These are phyloP conservation scores for Salix viminalis DNA, from an alignment of 345 rosid species.

Conservation along the genomic window DNA sequence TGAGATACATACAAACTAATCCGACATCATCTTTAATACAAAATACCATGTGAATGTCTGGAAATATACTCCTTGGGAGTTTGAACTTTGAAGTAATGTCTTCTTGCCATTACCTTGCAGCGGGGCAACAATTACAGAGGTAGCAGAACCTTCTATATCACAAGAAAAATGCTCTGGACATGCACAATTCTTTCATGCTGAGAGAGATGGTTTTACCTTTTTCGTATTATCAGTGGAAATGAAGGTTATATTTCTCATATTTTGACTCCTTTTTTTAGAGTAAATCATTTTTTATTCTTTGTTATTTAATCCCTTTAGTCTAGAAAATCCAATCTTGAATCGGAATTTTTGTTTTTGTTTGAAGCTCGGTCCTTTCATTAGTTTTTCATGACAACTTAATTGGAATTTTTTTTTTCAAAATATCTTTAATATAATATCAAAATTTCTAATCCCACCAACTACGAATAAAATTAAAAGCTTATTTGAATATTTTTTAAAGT, in stretches of 20 bases:
- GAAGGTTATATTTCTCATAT: neutral
- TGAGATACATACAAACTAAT: accelerated
- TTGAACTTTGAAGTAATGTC: neutral
- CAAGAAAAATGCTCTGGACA: neutral
- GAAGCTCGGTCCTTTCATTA: too few relatives aligned
- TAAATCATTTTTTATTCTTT: too few relatives aligned
- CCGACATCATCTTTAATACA: accelerated
- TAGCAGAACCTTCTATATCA: constrained; percentile 9
- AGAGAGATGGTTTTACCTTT: neutral
- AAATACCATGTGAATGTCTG: too few relatives aligned
- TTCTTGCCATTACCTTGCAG: neutral
- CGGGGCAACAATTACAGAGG: neutral
- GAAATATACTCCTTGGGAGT: neutral
- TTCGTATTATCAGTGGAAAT: neutral
- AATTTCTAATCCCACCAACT: neutral
- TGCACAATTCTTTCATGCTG: neutral
- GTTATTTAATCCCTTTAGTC: too few relatives aligned
- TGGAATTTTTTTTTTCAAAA: too few relatives aligned
- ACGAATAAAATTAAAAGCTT: too few relatives aligned
- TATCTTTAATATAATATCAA: too few relatives aligned
- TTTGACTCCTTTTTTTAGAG: too few relatives aligned
- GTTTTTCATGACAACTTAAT: neutral
- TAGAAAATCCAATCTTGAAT: neutral
- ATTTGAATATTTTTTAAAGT: too few relatives aligned
- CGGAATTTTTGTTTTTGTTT: neutral